Base-by-base conservation (phyloP, 2,329 filamentous ascomycete genomes). In the Curvularia sp. region DNA sequence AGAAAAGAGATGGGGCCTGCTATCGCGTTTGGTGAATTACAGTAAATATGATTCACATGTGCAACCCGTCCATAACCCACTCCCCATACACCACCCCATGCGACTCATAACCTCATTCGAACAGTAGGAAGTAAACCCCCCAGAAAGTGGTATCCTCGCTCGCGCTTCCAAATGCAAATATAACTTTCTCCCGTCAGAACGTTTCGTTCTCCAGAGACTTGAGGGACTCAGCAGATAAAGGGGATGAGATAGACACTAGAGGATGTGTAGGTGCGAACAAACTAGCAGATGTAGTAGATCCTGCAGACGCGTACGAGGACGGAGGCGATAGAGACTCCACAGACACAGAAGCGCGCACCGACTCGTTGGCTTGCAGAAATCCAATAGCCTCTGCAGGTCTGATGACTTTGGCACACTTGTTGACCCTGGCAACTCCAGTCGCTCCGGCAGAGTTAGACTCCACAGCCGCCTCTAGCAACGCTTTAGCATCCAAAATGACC, bases 181-280 rank as follows among this genome's bases (percentile, higher is more conserved):
- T 63, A 47, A 49, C 57, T 47, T 41, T 33, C 47, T 46, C 56
- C 46, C 55, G 50, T 64, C 48, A 69, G 58, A 70, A 63, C 38
- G 54, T 65, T 38, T 56, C 31, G 18, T 42, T 42, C 51, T 47
- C 57, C 35, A 49, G 41, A 22, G 31, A 41, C 42, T 78, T 85
- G n/a, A 39, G 6, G 41, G 28, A 54, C 70, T 92, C 88, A 24
- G 82, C 86, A 49, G 26, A 51, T 24, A 53, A 28, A 49, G 38
- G 50, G 26, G 30, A 44, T n/a, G 55, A 35, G 4, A 35, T 28
- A 12, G 28, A 49, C 30, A 26, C 10, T 15, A 49, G 30, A 49
- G 53, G 5, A 18, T 26, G n/a, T 24, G 44, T 6, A 55, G 22
- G 20, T 7, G 22, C 12, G 44, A 24, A 41, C 28, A 52, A 15